phyloP scores from a whole-genome alignment of 2,329 filamentous ascomycete species.

The Epichloe sylvatica region DNA sequence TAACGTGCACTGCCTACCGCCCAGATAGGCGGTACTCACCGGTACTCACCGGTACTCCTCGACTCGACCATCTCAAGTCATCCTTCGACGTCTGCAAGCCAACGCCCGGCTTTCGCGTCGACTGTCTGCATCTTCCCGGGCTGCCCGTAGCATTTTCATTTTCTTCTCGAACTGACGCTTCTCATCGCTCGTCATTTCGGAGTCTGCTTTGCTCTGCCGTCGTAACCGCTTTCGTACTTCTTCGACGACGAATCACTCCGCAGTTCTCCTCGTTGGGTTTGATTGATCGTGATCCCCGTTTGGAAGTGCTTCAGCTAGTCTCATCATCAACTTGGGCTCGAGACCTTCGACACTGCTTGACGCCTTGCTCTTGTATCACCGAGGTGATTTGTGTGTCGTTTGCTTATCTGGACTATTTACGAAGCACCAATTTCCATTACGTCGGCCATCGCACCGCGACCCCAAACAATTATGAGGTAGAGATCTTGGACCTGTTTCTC shows the following conservation, averaged over 20 bases:
- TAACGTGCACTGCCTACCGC: too few species aligned
- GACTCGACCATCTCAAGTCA: neutral
- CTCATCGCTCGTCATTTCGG: neutral
- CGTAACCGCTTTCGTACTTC: neutral
- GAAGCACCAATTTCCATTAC: neutral
- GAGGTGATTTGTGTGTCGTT: neutral
- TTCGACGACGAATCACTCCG: neutral
- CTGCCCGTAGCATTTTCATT: neutral
- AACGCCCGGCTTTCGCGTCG: neutral
- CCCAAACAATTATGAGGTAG: neutral
- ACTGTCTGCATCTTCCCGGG: neutral
- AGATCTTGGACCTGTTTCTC: neutral
- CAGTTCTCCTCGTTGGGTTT: neutral
- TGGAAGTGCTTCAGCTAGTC: neutral
- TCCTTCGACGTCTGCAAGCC: neutral
- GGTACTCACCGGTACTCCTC: neutral
- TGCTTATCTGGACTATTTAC: neutral
- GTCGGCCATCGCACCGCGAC: neutral
- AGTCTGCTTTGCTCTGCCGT: neutral
- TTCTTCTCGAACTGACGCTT: neutral
- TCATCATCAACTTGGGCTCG: neutral
- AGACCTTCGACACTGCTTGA: neutral
- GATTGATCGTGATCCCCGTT: neutral
- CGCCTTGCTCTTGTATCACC: neutral
- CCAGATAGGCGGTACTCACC: too few species aligned